Evolutionary conservation across 2,329 filamentous ascomycete species (phyloP).

Genomic region (Fusarium continuum): DNA sequence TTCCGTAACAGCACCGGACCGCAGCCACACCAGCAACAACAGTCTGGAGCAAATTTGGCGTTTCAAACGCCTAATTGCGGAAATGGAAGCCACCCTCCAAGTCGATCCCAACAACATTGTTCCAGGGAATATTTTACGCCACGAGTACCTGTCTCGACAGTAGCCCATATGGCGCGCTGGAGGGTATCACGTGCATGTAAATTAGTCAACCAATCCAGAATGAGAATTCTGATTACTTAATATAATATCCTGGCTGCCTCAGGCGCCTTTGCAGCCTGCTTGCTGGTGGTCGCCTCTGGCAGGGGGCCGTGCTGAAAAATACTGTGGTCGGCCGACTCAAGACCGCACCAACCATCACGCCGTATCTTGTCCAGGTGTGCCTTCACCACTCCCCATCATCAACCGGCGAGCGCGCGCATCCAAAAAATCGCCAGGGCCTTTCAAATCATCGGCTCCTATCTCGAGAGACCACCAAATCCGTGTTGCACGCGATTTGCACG

Average conservation of each 20-base stretch:
- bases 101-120: background rate
- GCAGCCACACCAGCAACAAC: constrained; percentile 3
- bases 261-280: constrained; percentile 37
- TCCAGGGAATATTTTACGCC: background rate
- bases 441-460: constrained; percentile 68
- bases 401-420: constrained; percentile 66
- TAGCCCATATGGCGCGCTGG: background rate
- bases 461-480: constrained; percentile 61
- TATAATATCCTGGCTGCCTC: constrained; percentile 25
- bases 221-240: constrained; percentile 26
- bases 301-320: constrained; percentile 56
- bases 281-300: constrained; percentile 40
- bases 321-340: constrained; percentile 50
- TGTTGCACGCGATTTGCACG: constrained; percentile 65
- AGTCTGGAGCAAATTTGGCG: background rate
- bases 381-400: constrained; percentile 64
- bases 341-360: constrained; percentile 59
- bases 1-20: constrained; percentile 24
- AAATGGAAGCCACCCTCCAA: constrained; percentile 4
- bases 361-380: constrained; percentile 61
- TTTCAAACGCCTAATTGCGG: constrained; percentile 3
- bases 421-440: constrained; percentile 69
- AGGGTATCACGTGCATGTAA: constrained; percentile 36
- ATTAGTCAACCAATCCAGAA: constrained; percentile 14
- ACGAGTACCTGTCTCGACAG: background rate